Conservation (phyloP, 148 eudicot species). For the Limonium bicolor region DNA sequence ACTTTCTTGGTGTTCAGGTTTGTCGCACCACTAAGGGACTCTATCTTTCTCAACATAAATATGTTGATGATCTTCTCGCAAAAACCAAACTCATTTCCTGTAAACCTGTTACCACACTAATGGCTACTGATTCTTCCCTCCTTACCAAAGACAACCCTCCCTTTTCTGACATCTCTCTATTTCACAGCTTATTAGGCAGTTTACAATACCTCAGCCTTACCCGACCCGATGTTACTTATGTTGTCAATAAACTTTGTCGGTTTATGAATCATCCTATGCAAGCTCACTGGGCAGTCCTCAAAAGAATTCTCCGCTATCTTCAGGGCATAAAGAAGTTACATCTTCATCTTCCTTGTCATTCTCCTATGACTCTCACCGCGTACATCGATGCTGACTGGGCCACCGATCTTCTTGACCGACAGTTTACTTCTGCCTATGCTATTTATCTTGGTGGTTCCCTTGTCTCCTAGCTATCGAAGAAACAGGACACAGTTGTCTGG, state of each 20-base stretch:
- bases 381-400: constrained; percentile 9
- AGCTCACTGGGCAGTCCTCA: not conserved
- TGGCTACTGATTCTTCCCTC: not conserved
- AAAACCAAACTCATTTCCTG: not conserved
- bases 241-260: constrained; percentile 1
- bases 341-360: not conserved
- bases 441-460: constrained; percentile 1
- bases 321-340: no score
- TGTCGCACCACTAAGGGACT: not conserved
- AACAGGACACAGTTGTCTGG: constrained; percentile 5
- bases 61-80: not conserved
- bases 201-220: constrained; percentile 4
- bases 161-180: not conserved
- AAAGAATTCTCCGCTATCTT: constrained; percentile 6
- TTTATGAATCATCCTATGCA: constrained; percentile 1
- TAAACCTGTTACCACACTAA: not conserved
- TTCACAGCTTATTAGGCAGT: not conserved
- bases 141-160: not conserved
- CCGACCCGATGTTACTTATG: not conserved
- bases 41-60: not conserved
- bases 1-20: not conserved
- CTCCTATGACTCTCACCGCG: not conserved
- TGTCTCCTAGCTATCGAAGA: constrained; percentile 5
- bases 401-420: not conserved
- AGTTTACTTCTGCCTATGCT: not conserved